A percentile compares a stretch with the other conserved stretches of the same genome.
Evolutionary conservation across 805 yeast species (phyloP).

Genomic region (Metschnikowia drakensbergensis): DNA sequence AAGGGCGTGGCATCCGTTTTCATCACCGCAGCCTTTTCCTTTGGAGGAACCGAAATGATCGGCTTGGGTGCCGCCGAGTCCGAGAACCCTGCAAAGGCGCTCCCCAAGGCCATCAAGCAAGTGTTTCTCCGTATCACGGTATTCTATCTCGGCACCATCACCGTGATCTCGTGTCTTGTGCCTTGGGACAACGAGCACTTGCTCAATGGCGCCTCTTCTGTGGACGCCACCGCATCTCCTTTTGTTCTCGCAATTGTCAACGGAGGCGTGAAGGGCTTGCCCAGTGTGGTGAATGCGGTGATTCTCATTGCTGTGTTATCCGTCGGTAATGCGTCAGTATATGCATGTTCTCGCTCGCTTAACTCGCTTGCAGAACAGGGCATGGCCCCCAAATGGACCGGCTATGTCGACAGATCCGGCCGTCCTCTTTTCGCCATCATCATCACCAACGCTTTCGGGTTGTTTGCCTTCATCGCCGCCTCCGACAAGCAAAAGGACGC

Average conservation of each 20-base stretch:
- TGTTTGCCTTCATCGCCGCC: constrained; percentile 40
- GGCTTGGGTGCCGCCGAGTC: constrained; percentile 69
- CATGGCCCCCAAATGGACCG: constrained; percentile 34
- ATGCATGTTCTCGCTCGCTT: constrained; percentile 40
- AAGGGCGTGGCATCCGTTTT: constrained; percentile 62
- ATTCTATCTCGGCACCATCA: constrained; percentile 48
- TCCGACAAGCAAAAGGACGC: constrained; percentile 36
- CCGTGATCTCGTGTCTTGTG: constrained; percentile 39
- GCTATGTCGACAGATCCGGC: constrained; percentile 38
- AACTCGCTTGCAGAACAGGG: constrained; percentile 40
- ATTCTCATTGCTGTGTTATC: constrained; percentile 69
- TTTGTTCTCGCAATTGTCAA: constrained; percentile 66
- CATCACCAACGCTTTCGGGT: constrained; percentile 30
- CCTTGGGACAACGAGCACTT: constrained; percentile 42
- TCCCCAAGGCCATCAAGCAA: constrained; percentile 63
- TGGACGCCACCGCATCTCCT: constrained; percentile 64
- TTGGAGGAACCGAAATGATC: constrained; percentile 63
- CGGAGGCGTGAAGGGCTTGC: constrained; percentile 62
- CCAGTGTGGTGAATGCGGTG: constrained; percentile 71
- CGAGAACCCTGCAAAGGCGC: constrained; percentile 54
- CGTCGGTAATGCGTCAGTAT: constrained; percentile 46
- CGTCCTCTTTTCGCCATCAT: constrained; percentile 38
- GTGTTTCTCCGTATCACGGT: constrained; percentile 61
- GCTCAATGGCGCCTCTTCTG: constrained; percentile 42
- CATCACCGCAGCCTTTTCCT: constrained; percentile 60